Base-by-base conservation (phyloP, 2,329 filamentous ascomycete genomes). In the Arthrocladium fulminans region DNA sequence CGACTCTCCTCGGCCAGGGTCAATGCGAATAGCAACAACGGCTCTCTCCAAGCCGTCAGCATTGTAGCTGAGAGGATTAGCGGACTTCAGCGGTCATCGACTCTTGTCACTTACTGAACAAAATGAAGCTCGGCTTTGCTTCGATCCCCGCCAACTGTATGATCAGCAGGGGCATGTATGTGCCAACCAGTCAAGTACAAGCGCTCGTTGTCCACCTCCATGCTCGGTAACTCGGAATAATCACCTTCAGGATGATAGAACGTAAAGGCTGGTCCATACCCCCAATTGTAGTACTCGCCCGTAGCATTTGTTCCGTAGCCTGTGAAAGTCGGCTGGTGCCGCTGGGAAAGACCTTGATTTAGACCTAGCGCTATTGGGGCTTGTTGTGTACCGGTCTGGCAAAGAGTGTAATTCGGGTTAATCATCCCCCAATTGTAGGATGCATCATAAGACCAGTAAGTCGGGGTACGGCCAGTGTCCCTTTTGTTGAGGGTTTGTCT, bases 181-280 rank as follows among this genome's bases (percentile, higher is more conserved):
- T 76, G 73, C 71, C 72, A 76, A 40, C 71, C 70, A 34, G 61
- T 65, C 7, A 76, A 62, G 56, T 72, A 75, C 19, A 71, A 63
- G 1, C 68, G 74, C 51, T 67, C 61, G 57, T 72, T 67, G 45
- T 73, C 69, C 57, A 68, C 74, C 1, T 61, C 65, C 49, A 75
- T 60, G 38, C 63, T 63, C 2, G 72, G 70, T 23, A 68, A 61
- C 1, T 52, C 56, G 3, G 64, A 67, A 52, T 67, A 68, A 24
- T 65, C 56, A 20, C 54, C 63, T 25, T 64, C 62, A 15, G 62
- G 49, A 49, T 67, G 62, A 10, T 61, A 52, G 34, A 72, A 53
- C 3, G 63, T 68, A 52, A 72, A 73, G 1, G 69, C 66, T 0
- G 70, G 67, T 3, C 73, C 73, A 49, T 73, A 73, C 17, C 69